These are phyloP conservation scores for Clarireedia hainanense DNA, from an alignment of 2,329 filamentous ascomycete genomes.

Conservation along the genomic window DNA sequence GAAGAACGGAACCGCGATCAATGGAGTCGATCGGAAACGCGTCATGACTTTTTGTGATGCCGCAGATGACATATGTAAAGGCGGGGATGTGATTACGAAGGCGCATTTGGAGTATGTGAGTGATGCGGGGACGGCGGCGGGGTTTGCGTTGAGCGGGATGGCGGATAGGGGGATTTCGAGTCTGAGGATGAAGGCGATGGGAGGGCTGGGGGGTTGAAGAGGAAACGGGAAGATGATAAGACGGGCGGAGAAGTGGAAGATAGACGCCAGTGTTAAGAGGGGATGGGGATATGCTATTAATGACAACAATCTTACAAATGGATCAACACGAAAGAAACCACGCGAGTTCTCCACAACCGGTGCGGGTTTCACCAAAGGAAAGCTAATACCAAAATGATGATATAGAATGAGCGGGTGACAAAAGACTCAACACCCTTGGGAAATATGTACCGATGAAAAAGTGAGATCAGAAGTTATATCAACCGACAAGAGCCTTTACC, in stretches of 20 bases:
- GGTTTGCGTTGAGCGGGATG: slow-evolving; percentile 19
- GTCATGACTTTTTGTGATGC: slow-evolving; percentile 21
- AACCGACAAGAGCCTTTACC: too few species aligned
- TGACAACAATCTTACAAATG: too few species aligned
- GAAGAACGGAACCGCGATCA: slow-evolving; percentile 20
- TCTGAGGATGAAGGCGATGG: slow-evolving; percentile 10
- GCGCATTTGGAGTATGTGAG: slow-evolving; percentile 21
- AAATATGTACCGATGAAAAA: too few species aligned
- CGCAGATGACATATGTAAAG: slow-evolving; percentile 22
- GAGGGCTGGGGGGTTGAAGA: not conserved
- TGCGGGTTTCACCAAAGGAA: too few species aligned
- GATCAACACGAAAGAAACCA: too few species aligned
- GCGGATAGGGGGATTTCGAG: slow-evolving; percentile 22
- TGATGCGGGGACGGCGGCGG: slow-evolving; percentile 20
- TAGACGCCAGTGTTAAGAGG: not conserved
- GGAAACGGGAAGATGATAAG: not conserved
- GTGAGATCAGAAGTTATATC: too few species aligned
- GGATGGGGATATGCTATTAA: not conserved
- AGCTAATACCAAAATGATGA: too few species aligned
- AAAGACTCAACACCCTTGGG: too few species aligned
- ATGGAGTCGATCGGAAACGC: slow-evolving; percentile 15
- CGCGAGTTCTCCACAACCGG: too few species aligned
- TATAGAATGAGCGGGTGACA: too few species aligned
- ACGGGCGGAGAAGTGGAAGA: not conserved
- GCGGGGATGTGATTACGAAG: slow-evolving; percentile 10